Evolutionary conservation across 306 rosid species (phyloP).

Genomic region (Lathyrus aphaca): DNA sequence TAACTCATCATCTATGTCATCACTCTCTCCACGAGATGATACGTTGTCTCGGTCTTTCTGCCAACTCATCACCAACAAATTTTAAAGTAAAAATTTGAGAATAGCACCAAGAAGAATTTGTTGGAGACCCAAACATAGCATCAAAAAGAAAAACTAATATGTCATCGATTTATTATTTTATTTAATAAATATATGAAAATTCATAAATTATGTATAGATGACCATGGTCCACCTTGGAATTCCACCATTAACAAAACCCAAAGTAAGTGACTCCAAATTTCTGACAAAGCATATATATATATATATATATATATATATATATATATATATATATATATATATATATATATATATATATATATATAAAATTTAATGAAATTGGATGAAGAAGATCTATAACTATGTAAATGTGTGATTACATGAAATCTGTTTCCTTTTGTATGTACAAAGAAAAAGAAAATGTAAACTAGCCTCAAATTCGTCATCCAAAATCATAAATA

Average conservation of each 20-base stretch:
- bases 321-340: background rate
- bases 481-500: background rate
- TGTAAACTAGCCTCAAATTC: slow-evolving; percentile 2
- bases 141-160: no score
- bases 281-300: background rate
- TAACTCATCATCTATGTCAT: no score
- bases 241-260: background rate
- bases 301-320: background rate
- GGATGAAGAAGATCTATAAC: background rate
- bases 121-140: no score
- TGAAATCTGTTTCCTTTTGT: background rate
- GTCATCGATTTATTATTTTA: background rate
- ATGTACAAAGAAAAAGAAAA: slow-evolving; percentile 34
- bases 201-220: background rate
- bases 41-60: no score
- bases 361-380: background rate
- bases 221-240: background rate
- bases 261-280: slow-evolving; percentile 3
- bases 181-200: background rate
- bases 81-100: no score
- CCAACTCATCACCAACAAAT: no score
- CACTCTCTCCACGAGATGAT: no score
- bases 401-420: background rate
- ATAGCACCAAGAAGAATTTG: no score
- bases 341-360: background rate